Base-by-base conservation (phyloP, 2,329 filamentous ascomycete genomes). In the Oidium heveae region DNA sequence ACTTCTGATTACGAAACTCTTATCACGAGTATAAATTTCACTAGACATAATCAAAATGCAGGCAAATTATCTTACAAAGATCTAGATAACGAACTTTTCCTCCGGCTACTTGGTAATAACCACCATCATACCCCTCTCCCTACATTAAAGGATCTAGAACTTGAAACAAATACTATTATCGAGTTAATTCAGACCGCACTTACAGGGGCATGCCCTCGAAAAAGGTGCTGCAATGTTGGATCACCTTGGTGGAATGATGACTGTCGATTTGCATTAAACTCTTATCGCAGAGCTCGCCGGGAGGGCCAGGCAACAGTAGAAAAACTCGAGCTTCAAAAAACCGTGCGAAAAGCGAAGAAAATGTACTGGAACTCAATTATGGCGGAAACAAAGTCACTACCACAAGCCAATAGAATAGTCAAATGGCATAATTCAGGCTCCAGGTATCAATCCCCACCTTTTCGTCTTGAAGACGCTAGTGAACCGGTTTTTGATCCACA, bases 171-270 rank as follows among this genome's bases (percentile, higher is more conserved):
- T 7, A 34, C 12, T 13, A 52, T 49, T 28, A 32, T 52, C 13
- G 16, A 52, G 18, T 10, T 18, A 37, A 52, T 52, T 6, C 12
- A 28, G 0, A 52, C 49, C 5, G 32, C 33, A 10, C 49, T 52
- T 1, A 9, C 4, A 9, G 12, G 28, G 34, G 7, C 24, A 7
- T 52, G 33, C 18, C 9, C 49, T 36, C 49, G 28, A 6, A 37
- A 16, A 34, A 34, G 49, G 36, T 1, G 6, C 16, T 4, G 16
- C 4, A 57, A 54, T 9, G 43, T 28, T 24, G 32, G 44, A 33
- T 43, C 34, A 18, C 28, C 20, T 32, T 50, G 34, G 37, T 56
- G 53, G 53, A 52, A 34, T 52, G 33, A 52, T 20, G 49, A 52
- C 3, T 52, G 49, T 49, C 20, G 24, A 1, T 15, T 49, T 8